Evolutionary conservation across 2,329 filamentous ascomycete species (phyloP), one percentile per base, ranked within the genome.

Genomic region (Xylariaceae sp.): DNA sequence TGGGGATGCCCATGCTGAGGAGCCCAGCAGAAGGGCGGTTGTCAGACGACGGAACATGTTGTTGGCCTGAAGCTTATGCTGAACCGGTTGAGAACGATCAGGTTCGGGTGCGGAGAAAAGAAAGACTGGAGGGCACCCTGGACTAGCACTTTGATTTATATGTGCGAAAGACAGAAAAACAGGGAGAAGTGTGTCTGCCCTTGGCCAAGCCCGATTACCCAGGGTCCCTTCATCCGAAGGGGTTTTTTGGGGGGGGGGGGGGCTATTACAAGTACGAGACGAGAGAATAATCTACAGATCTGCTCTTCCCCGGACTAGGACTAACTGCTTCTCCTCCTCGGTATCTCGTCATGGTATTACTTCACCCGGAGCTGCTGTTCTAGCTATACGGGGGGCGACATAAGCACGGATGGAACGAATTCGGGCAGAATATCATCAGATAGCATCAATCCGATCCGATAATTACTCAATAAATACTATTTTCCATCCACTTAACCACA

Each of bases 21-120:
- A 68, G 63, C 72, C 69, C 57, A 72, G 55, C 30, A 68, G 46
- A 50, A 66, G 54, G 59, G 63, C 65, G 44, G 63, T 50, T 41
- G 62, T 61, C 46, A 68, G 56, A 41, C 48, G 54, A 50, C 60
- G 63, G 57, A 64, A 56, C 66, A 68, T 69, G 29, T 60, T 65
- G 56, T 19, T 19, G 19, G 40, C 31, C 9, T 39, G 44, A 2
- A 35, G 12, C 3, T 4, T 37, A 45, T 31, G 29, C 8, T 37
- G 8, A 37, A 37, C 32, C 32, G 8, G 32, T 34, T 31, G 26
- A 31, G 42, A 30, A 9, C 34, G 34, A 37, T 37, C 34, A 9
- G 34, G 32, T 34, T 8, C 8, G 32, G 32, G 32, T 34, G 32
- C 32, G 8, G 12, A 37, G 12, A 37, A 9, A 37, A 11, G 34